These are phyloP conservation scores for Nakazawaea anatomiae DNA, from an alignment of 805 yeast genomes.

Conservation along the genomic window DNA sequence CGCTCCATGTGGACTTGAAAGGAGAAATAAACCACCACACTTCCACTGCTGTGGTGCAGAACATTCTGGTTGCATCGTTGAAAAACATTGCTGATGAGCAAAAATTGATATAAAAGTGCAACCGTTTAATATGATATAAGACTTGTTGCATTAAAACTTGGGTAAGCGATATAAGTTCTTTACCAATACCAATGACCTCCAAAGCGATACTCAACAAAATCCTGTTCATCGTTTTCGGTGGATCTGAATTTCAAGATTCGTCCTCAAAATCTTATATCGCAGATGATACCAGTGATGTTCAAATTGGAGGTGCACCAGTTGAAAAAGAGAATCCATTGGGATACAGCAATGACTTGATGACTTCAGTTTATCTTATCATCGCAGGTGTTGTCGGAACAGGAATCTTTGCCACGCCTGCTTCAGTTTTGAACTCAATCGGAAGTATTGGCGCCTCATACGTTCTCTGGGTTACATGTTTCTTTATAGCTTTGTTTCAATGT, in stretches of 20 bases:
- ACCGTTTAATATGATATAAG: background rate
- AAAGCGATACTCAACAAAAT: background rate
- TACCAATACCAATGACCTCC: background rate
- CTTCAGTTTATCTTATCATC: constrained; percentile 60
- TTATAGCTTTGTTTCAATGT: constrained; percentile 31
- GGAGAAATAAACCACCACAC: background rate
- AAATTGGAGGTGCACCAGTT: constrained; percentile 32
- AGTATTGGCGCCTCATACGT: constrained; percentile 38
- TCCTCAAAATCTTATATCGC: background rate
- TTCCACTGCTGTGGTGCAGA: background rate
- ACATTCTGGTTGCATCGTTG: too few species aligned
- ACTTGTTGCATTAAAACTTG: background rate
- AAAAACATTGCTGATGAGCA: too few species aligned
- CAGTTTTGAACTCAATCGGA: constrained; percentile 42
- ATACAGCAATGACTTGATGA: constrained; percentile 40
- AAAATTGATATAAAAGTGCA: too few species aligned
- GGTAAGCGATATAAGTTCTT: background rate
- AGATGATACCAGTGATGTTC: background rate
- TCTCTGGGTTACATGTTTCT: constrained; percentile 35
- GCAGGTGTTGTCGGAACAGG: constrained; percentile 76
- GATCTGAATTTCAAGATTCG: background rate
- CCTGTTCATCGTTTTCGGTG: background rate
- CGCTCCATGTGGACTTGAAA: too few species aligned
- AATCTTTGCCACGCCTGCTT: constrained; percentile 65
- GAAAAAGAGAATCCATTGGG: constrained; percentile 33